phyloP scores from a whole-genome alignment of 2,329 filamentous ascomycete genomes.

The Fusarium protoensiforme region DNA sequence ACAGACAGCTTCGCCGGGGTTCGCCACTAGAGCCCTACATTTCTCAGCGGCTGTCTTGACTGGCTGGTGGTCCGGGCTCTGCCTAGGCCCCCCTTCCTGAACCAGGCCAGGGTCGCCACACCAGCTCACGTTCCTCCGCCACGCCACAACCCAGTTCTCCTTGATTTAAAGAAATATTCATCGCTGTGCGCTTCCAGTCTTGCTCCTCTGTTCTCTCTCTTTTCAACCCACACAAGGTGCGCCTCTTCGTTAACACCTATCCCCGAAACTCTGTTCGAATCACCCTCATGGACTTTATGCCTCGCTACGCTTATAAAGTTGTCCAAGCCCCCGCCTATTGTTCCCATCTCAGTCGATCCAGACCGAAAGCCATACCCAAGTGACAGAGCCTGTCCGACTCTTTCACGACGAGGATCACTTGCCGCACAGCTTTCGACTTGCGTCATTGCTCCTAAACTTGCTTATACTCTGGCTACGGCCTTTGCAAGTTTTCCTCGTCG shows the following conservation, averaged over 20 bases:
- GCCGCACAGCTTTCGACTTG: constrained; percentile 27
- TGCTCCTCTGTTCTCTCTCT: not conserved
- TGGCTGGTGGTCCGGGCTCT: constrained; percentile 9
- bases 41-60: constrained; percentile 34
- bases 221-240: constrained; percentile 28
- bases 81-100: not conserved
- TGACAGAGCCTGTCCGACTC: constrained; percentile 23
- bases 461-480: constrained; percentile 5
- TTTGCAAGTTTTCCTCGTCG: constrained; percentile 42
- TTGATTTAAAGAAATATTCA: constrained; percentile 39
- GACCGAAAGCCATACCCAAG: constrained; percentile 36
- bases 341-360: constrained; percentile 33
- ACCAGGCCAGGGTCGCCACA: constrained; percentile 2
- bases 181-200: constrained; percentile 15
- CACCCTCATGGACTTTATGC: constrained; percentile 43
- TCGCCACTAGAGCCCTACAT: constrained; percentile 35
- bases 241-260: constrained; percentile 26
- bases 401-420: constrained; percentile 39
- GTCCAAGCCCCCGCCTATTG: constrained; percentile 31
- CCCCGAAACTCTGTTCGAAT: constrained; percentile 12
- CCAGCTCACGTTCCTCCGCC: constrained; percentile 24
- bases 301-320: constrained; percentile 35
- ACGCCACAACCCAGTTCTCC: constrained; percentile 36
- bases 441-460: constrained; percentile 7
- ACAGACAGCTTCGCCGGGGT: constrained; percentile 25